Percentiles rank a stretch among this genome's conserved stretches.
phyloP scores from a whole-genome alignment of 1,284 basidiomycete species.

The Microbotryum saponariae region DNA sequence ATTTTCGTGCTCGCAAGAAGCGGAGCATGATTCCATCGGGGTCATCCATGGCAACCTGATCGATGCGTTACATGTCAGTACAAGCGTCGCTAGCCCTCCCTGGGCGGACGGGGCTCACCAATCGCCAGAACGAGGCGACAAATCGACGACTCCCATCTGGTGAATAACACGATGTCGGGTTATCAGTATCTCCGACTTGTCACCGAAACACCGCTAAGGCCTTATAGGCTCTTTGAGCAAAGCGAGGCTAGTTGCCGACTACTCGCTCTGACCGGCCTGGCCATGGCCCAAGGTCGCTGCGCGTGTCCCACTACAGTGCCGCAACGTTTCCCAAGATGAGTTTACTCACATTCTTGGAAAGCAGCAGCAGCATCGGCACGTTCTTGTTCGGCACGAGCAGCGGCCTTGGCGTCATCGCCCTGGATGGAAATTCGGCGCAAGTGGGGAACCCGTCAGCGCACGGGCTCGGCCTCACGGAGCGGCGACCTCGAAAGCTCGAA shows the following conservation, averaged over 20 bases:
- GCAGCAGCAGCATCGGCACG: slow-evolving; percentile 39
- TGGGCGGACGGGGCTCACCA: slow-evolving; percentile 22
- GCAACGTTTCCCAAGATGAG: too few species aligned
- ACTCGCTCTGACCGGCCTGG: too few species aligned
- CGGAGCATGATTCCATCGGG: slow-evolving; percentile 36
- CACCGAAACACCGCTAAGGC: background rate
- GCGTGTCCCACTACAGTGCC: too few species aligned
- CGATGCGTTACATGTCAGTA: background rate
- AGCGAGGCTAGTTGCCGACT: too few species aligned
- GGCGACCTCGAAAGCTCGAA: too few species aligned
- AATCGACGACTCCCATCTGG: slow-evolving; percentile 40
- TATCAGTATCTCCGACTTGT: background rate
- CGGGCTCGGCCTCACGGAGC: too few species aligned
- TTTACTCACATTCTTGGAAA: slow-evolving; percentile 34
- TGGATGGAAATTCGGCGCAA: background rate
- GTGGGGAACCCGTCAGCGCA: too few species aligned
- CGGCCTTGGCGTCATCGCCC: slow-evolving; percentile 36
- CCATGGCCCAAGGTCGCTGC: too few species aligned
- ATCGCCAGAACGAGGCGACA: slow-evolving; percentile 40
- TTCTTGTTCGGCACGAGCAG: slow-evolving; percentile 39
- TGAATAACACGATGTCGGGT: background rate
- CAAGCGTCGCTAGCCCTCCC: background rate
- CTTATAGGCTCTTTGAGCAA: background rate
- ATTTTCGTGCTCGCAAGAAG: slow-evolving; percentile 42
- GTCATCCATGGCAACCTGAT: slow-evolving; percentile 26